Conservation (phyloP, 306 rosid genomes). For the Cicer yamashitae region DNA sequence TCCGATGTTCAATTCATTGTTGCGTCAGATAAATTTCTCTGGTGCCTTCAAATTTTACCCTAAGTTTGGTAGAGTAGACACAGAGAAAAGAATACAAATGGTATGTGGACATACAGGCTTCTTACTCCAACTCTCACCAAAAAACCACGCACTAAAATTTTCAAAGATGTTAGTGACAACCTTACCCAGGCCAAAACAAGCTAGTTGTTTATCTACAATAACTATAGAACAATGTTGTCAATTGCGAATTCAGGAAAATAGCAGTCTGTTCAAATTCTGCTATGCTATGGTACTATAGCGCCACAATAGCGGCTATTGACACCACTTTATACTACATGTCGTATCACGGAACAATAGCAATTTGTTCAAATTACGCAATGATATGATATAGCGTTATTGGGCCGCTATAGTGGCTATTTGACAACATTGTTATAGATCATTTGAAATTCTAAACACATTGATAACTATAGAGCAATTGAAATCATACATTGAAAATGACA, state of each 20-base stretch:
- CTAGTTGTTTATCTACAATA: background rate
- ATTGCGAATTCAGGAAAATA: too few relatives aligned
- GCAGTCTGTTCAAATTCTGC: too few relatives aligned
- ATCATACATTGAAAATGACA: background rate
- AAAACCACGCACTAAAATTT: background rate
- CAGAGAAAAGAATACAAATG: background rate
- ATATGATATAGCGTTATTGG: too few relatives aligned
- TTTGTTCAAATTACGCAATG: too few relatives aligned
- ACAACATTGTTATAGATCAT: too few relatives aligned
- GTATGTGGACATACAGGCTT: background rate
- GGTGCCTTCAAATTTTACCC: constrained; percentile 10
- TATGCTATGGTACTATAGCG: too few relatives aligned
- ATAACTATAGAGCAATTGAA: constrained; percentile 3
- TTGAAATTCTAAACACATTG: background rate
- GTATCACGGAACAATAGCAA: too few relatives aligned
- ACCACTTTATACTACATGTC: too few relatives aligned
- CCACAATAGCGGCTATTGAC: too few relatives aligned
- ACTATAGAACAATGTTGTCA: background rate
- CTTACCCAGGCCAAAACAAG: background rate
- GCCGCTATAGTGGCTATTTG: too few relatives aligned
- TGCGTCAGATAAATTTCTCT: background rate
- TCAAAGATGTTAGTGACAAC: background rate
- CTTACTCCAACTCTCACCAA: background rate
- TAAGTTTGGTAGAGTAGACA: background rate
- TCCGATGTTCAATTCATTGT: background rate